Conservation (phyloP, 2,329 filamentous ascomycete species). For the Sclerotinia trifoliorum region DNA sequence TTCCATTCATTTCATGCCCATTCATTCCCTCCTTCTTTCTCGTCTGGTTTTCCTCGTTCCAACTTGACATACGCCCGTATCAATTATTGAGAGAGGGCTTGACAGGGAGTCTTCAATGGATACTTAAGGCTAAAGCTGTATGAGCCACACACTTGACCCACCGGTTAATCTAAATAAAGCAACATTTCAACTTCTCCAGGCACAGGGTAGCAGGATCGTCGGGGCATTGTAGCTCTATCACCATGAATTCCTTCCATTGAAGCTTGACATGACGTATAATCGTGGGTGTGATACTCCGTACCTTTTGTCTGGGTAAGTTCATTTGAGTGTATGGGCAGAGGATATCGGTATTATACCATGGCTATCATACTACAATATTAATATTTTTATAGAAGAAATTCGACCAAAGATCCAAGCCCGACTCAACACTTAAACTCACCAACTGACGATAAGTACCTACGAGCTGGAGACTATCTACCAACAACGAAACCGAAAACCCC, state of each 20-base stretch:
- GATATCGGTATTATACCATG: neutral
- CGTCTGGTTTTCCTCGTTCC: neutral
- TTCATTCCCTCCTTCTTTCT: neutral
- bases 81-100: conserved; percentile 8
- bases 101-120: conserved; percentile 6
- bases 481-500: neutral
- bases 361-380: neutral
- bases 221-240: neutral
- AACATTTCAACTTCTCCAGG: conserved; percentile 13
- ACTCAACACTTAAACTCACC: no score
- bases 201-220: neutral
- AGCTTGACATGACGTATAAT: conserved; percentile 10
- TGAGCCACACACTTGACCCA: conserved; percentile 15
- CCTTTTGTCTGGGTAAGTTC: no score
- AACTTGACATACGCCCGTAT: neutral
- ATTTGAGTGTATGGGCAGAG: neutral
- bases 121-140: neutral
- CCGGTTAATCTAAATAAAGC: conserved; percentile 18
- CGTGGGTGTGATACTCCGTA: neutral
- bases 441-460: no score
- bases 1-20: no score
- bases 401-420: no score
- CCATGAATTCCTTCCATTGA: neutral
- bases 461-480: no score
- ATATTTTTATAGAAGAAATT: neutral